Percentiles rank a stretch among this genome's conserved stretches.
These are phyloP conservation scores for Xylaria sp. DNA, from an alignment of 2,329 filamentous ascomycete species.

Conservation along the genomic window DNA sequence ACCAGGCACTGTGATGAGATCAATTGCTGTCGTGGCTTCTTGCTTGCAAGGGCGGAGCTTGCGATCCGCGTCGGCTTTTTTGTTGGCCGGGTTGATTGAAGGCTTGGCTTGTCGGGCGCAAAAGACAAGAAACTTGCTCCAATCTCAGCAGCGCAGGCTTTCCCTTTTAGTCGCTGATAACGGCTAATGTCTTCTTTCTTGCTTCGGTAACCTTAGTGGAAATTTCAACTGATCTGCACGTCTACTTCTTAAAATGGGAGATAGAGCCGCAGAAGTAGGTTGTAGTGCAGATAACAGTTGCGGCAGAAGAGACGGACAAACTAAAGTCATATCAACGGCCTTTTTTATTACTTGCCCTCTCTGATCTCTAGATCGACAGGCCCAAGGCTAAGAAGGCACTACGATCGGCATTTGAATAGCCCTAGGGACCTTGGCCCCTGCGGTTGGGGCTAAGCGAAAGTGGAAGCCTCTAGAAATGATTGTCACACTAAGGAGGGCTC, in stretches of 20 bases:
- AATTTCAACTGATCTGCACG: no score
- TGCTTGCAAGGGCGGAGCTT: neutral
- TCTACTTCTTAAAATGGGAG: neutral
- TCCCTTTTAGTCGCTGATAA: constrained; percentile 13
- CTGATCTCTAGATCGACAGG: constrained; percentile 25
- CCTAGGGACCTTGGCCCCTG: constrained; percentile 4
- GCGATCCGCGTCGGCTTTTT: neutral
- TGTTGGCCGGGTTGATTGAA: neutral
- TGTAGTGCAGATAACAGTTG: constrained; percentile 4
- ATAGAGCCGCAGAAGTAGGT: constrained; percentile 9
- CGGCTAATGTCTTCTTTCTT: constrained; percentile 20
- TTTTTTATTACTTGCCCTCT: constrained; percentile 14
- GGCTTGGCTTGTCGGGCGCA: neutral
- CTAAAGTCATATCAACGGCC: neutral
- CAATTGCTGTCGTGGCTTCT: neutral
- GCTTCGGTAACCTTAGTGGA: constrained; percentile 3
- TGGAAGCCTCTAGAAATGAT: constrained; percentile 3
- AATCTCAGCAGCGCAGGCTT: neutral
- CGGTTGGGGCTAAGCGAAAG: constrained; percentile 13
- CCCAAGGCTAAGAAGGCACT: constrained; percentile 23
- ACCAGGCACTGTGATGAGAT: neutral
- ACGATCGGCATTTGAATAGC: constrained; percentile 22
- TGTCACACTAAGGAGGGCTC: constrained; percentile 12
- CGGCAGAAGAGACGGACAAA: constrained; percentile 1
- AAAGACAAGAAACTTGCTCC: neutral